Evolutionary conservation across 257 asterid species (phyloP).

Genomic region (Perilla frutescens): DNA sequence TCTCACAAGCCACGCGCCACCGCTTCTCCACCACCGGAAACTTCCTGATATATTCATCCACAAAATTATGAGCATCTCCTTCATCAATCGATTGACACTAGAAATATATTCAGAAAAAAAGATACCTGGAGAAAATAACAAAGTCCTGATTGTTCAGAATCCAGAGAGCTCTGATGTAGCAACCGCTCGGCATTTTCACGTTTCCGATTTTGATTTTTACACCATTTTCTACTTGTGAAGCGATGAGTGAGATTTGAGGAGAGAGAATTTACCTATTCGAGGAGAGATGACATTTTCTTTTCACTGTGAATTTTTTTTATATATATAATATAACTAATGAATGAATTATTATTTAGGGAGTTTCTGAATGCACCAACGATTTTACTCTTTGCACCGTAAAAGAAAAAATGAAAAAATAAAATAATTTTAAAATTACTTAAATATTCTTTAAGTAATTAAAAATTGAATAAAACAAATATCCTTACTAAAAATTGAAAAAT

Average conservation of each 20-base stretch:
- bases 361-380: too few relatives aligned
- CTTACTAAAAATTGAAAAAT: too few relatives aligned
- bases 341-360: too few relatives aligned
- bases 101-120: neutral
- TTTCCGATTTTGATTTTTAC: slow-evolving; percentile 9
- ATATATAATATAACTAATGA: too few relatives aligned
- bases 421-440: too few relatives aligned
- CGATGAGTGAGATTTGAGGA: slow-evolving; percentile 30
- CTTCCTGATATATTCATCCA: slow-evolving; percentile 52
- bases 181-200: slow-evolving; percentile 66
- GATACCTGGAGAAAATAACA: slow-evolving; percentile 87
- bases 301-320: neutral
- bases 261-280: slow-evolving; percentile 5
- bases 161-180: slow-evolving; percentile 94
- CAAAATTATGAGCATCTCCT: slow-evolving; percentile 15
- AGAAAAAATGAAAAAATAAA: too few relatives aligned
- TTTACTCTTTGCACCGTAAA: too few relatives aligned
- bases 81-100: slow-evolving; percentile 26
- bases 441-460: too few relatives aligned
- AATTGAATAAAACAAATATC: too few relatives aligned
- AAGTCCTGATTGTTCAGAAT: slow-evolving; percentile 80
- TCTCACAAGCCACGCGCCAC: slow-evolving; percentile 77
- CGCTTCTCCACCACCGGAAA: slow-evolving; percentile 95
- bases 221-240: neutral
- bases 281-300: slow-evolving; percentile 15